phyloP scores from a whole-genome alignment of 2,329 filamentous ascomycete species.

The Colletotrichum sansevieriae region DNA sequence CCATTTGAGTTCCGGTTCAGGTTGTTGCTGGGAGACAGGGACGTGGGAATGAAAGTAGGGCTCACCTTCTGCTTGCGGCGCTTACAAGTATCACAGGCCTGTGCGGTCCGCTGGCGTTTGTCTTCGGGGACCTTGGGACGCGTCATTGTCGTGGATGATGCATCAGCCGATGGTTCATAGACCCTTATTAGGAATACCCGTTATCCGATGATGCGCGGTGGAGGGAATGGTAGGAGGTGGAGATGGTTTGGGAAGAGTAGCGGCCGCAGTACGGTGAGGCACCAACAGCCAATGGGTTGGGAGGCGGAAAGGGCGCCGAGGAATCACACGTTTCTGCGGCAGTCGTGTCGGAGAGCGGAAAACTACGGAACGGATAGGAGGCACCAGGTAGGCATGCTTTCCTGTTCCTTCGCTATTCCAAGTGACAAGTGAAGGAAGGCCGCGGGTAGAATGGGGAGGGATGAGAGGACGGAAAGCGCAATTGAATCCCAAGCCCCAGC shows the following conservation, averaged over 20 bases:
- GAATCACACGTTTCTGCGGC: constrained; percentile 31
- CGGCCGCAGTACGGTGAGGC: constrained; percentile 17
- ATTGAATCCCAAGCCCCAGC: constrained; percentile 1
- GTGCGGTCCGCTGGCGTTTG: constrained; percentile 72
- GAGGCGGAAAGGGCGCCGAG: constrained; percentile 32
- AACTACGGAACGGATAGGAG: constrained; percentile 30
- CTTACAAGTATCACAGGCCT: constrained; percentile 75
- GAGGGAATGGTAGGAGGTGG: constrained; percentile 21
- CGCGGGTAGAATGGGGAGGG: constrained; percentile 9
- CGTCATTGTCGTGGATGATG: constrained; percentile 56
- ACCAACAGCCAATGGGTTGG: constrained; percentile 7
- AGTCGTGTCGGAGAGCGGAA: constrained; percentile 27
- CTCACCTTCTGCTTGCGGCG: constrained; percentile 76
- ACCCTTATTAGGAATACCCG: constrained; percentile 26
- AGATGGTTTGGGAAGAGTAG: constrained; percentile 27
- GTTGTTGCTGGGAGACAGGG: constrained; percentile 7
- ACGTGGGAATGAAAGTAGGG: constrained; percentile 22
- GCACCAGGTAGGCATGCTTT: constrained; percentile 34
- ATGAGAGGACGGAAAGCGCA: constrained; percentile 18
- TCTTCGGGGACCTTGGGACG: constrained; percentile 69
- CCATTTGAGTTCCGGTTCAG: constrained; percentile 16
- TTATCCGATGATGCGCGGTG: constrained; percentile 40
- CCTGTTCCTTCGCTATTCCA: constrained; percentile 18
- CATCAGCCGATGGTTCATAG: constrained; percentile 39
- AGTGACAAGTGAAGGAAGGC: constrained; percentile 11